Conservation (phyloP, 495 filamentous ascomycete species). For the Penicillium bialowiezense region DNA sequence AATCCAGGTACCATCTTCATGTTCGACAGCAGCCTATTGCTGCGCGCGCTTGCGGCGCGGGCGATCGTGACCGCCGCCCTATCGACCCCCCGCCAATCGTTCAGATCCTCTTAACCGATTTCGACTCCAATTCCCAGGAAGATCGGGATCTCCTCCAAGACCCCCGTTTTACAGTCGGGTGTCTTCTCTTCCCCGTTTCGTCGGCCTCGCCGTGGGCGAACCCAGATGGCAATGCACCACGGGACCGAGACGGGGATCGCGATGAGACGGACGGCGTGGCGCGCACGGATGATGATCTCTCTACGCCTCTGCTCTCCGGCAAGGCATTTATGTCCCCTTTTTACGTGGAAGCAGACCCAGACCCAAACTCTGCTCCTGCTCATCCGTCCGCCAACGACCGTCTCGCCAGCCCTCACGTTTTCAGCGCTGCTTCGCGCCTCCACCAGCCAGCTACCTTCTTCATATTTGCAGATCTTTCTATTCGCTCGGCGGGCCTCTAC, state of each 20-base stretch:
- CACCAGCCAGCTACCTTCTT: conserved; percentile 63
- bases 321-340: conserved; percentile 45
- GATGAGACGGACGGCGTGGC: conserved; percentile 13
- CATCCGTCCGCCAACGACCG: conserved; percentile 58
- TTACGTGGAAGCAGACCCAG: conserved; percentile 41
- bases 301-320: conserved; percentile 35
- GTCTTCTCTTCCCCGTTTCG: conserved; percentile 55
- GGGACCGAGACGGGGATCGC: conserved; percentile 31
- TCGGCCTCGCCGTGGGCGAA: conserved; percentile 10
- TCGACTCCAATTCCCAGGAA: conserved; percentile 46
- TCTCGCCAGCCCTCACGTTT: not conserved
- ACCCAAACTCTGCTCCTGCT: conserved; percentile 53
- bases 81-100: conserved; percentile 96
- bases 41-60: conserved; percentile 90
- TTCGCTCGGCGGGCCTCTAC: conserved; percentile 81
- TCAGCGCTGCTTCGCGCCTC: conserved; percentile 18
- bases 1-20: conserved; percentile 54
- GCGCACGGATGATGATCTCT: conserved; percentile 24
- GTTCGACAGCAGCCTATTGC: conserved; percentile 90
- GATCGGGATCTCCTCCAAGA: conserved; percentile 64
- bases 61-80: conserved; percentile 87
- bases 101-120: conserved; percentile 73
- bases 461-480: conserved; percentile 91
- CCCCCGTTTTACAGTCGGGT: conserved; percentile 81
- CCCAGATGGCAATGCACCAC: conserved; percentile 45